Percentiles rank a stretch among this genome's conserved stretches.
Evolutionary conservation across 495 filamentous ascomycete genomes (phyloP).

Genomic region (Trichoderma parareesei): DNA sequence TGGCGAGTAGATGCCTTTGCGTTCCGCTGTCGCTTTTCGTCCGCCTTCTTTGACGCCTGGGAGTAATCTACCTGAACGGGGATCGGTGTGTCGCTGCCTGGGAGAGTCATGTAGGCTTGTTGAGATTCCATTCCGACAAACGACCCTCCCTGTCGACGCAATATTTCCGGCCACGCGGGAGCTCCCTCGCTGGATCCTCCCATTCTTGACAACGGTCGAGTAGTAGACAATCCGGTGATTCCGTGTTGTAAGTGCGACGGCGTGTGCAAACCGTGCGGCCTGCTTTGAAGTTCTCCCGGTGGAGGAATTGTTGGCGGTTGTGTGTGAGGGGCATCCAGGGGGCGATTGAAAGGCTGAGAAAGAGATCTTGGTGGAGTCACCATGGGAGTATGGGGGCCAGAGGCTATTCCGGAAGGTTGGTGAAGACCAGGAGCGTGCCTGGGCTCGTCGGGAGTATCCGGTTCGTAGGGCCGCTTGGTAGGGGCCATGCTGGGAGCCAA

Average conservation of each 20-base stretch:
- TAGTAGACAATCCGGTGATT: neutral
- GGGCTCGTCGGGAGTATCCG: conserved; percentile 3
- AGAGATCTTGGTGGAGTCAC: conserved; percentile 6
- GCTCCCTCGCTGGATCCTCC: neutral
- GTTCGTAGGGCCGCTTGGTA: conserved; percentile 10
- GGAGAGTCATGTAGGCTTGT: conserved; percentile 21
- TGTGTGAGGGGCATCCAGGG: neutral
- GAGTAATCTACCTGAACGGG: conserved; percentile 67
- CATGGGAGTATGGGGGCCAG: conserved; percentile 7
- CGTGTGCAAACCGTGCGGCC: neutral
- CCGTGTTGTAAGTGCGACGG: neutral
- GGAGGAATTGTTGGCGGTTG: conserved; percentile 1
- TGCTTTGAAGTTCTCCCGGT: neutral
- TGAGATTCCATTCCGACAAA: conserved; percentile 1
- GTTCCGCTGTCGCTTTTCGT: conserved; percentile 89
- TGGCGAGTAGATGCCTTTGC: conserved; percentile 89
- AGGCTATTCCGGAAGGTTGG: neutral
- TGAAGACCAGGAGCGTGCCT: neutral
- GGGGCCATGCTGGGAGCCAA: neutral
- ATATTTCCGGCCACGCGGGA: neutral
- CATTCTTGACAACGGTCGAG: neutral
- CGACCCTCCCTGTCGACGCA: conserved; percentile 6
- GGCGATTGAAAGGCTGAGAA: conserved; percentile 3
- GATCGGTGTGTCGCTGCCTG: conserved; percentile 18
- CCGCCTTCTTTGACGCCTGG: conserved; percentile 73